These are phyloP conservation scores for Acer yangbiense DNA, from an alignment of 345 rosid species.

Conservation along the genomic window DNA sequence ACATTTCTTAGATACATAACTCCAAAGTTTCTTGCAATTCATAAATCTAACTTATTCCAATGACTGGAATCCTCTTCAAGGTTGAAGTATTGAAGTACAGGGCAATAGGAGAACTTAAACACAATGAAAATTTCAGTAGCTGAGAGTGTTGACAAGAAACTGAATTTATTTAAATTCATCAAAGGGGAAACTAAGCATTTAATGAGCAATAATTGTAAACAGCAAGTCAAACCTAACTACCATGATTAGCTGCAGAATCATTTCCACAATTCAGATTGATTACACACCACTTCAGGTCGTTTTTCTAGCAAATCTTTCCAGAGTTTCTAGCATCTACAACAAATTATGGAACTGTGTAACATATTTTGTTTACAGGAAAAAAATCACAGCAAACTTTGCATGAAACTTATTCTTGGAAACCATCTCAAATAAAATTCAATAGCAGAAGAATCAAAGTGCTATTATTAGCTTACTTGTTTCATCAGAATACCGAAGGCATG, in stretches of 20 bases:
- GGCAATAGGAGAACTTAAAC: not conserved
- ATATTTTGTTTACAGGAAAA: not conserved
- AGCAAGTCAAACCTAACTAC: not conserved
- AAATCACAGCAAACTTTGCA: not conserved
- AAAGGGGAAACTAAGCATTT: not conserved
- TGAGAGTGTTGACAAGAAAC: not conserved
- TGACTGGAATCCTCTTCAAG: not conserved
- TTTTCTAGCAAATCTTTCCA: too few species aligned
- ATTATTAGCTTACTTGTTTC: slow-evolving; percentile 57
- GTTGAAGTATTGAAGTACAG: not conserved
- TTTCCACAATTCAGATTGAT: too few species aligned
- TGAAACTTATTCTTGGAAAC: not conserved
- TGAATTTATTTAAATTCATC: not conserved
- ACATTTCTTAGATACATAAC: not conserved
- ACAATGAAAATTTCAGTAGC: not conserved
- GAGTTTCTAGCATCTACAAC: not conserved
- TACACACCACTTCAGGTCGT: too few species aligned
- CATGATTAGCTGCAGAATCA: too few species aligned
- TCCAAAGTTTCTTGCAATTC: not conserved
- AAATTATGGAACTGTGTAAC: not conserved
- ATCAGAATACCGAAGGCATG: slow-evolving; percentile 56
- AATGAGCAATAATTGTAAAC: not conserved
- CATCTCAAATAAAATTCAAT: not conserved
- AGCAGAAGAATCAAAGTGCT: not conserved
- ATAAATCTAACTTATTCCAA: not conserved